These are phyloP conservation scores for Chytriomyces hyalinus DNA, from an alignment of 192 early-diverging fungal genomes.

Conservation along the genomic window DNA sequence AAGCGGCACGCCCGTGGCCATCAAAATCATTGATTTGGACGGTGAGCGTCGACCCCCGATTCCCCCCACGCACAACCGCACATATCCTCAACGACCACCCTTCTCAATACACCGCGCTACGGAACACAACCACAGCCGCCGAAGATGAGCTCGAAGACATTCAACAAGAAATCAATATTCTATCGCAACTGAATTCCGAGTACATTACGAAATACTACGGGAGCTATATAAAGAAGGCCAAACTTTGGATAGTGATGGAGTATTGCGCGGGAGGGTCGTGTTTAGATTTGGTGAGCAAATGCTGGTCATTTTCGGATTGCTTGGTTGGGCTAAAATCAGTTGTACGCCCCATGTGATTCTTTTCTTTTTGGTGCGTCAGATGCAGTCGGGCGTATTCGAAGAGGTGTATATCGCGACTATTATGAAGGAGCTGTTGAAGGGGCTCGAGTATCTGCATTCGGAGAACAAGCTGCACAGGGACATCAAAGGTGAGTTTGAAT, in stretches of 20 bases:
- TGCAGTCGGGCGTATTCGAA: conserved; percentile 82
- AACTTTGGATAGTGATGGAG: conserved; percentile 99
- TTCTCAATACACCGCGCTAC: background rate
- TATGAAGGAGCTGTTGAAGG: conserved; percentile 82
- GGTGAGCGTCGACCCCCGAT: conserved; percentile 25
- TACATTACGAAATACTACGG: conserved; percentile 91
- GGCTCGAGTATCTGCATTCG: conserved; percentile 90
- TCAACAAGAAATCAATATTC: conserved; percentile 94
- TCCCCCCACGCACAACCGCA: background rate
- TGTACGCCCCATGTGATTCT: background rate
- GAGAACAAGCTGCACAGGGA: conserved; percentile 84
- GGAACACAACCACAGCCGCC: conserved; percentile 54
- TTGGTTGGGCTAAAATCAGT: no score
- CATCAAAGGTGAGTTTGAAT: conserved; percentile 69
- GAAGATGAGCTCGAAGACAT: conserved; percentile 99
- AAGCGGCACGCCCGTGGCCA: conserved; percentile 81
- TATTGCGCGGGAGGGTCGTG: conserved; percentile 95
- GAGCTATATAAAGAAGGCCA: conserved; percentile 84
- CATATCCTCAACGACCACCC: background rate
- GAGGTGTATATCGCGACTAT: conserved; percentile 95
- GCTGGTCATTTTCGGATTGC: no score
- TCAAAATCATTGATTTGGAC: conserved; percentile 98
- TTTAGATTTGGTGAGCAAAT: conserved; percentile 76
- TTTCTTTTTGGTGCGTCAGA: conserved; percentile 49
- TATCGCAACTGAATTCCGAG: conserved; percentile 89